These are phyloP conservation scores for Trichoderma parareesei DNA, from an alignment of 495 filamentous ascomycete species.

Conservation along the genomic window DNA sequence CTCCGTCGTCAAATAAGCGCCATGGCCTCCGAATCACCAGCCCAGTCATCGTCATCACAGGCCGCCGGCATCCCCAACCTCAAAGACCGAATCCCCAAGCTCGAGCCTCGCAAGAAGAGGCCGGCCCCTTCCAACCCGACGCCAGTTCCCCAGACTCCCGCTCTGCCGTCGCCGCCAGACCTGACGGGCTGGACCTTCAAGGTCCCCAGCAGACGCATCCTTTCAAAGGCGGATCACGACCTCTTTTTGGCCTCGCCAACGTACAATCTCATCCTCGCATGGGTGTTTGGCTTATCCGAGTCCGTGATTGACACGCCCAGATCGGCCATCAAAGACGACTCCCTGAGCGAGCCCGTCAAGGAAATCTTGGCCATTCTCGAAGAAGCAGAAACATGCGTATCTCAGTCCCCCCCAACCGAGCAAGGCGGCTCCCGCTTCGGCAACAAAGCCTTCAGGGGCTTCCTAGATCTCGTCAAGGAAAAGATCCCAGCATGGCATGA, in stretches of 20 bases:
- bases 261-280: slow-evolving; percentile 67
- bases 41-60: slow-evolving; percentile 12
- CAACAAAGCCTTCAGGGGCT: slow-evolving; percentile 79
- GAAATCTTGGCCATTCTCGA: slow-evolving; percentile 65
- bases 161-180: slow-evolving; percentile 56
- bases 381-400: slow-evolving; percentile 52
- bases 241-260: slow-evolving; percentile 73
- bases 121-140: slow-evolving; percentile 46
- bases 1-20: not conserved
- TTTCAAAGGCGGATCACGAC: slow-evolving; percentile 71
- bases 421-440: slow-evolving; percentile 86
- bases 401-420: slow-evolving; percentile 67
- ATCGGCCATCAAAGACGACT: slow-evolving; percentile 50
- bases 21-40: slow-evolving; percentile 8
- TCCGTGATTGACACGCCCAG: slow-evolving; percentile 68
- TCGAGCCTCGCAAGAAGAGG: slow-evolving; percentile 54
- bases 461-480: slow-evolving; percentile 64
- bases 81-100: slow-evolving; percentile 56
- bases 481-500: slow-evolving; percentile 49
- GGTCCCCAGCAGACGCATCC: slow-evolving; percentile 65
- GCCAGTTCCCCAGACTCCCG: slow-evolving; percentile 64
- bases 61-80: slow-evolving; percentile 47
- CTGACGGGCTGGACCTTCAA: slow-evolving; percentile 50
- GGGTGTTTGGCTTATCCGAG: slow-evolving; percentile 80
- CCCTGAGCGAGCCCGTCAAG: slow-evolving; percentile 47